Percentiles rank a stretch among this genome's conserved stretches.
phyloP scores from a whole-genome alignment of 192 early-diverging fungal species.

The Chytriomyces confervae region DNA sequence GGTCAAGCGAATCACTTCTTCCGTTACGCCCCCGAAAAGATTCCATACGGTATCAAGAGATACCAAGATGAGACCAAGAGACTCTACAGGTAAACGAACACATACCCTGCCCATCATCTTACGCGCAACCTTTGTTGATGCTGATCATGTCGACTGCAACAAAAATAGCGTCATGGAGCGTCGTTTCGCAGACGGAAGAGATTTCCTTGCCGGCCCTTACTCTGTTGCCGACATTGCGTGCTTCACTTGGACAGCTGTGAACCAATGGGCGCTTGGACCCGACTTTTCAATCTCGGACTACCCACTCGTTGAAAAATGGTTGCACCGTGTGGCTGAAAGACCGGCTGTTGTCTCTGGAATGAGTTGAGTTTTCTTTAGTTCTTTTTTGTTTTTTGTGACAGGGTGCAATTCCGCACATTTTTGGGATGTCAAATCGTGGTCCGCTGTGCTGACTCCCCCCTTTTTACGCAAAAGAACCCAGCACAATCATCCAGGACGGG shows the following conservation, averaged over 20 bases:
- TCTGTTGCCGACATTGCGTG: constrained; percentile 61
- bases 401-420: background rate
- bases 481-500: constrained; percentile 18
- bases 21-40: constrained; percentile 54
- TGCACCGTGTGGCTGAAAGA: constrained; percentile 44
- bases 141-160: background rate
- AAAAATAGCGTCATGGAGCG: constrained; percentile 34
- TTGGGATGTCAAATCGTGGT: background rate
- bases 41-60: constrained; percentile 59
- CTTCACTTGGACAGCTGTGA: constrained; percentile 50
- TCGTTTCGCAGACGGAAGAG: constrained; percentile 20
- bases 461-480: constrained; percentile 1
- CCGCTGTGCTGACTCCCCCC: no score
- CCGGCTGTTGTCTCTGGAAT: constrained; percentile 50
- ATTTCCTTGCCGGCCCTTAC: constrained; percentile 43
- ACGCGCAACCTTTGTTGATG: background rate
- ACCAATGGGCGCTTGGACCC: constrained; percentile 13
- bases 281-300: constrained; percentile 41
- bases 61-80: constrained; percentile 60
- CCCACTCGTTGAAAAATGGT: constrained; percentile 53
- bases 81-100: constrained; percentile 42
- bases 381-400: background rate
- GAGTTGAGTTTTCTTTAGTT: constrained; percentile 26
- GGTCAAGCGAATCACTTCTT: constrained; percentile 60
- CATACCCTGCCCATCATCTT: background rate